A percentile compares a stretch with the other conserved stretches of the same genome.
phyloP scores from a whole-genome alignment of 1,284 basidiomycete species.

The Tremellales sp. region DNA sequence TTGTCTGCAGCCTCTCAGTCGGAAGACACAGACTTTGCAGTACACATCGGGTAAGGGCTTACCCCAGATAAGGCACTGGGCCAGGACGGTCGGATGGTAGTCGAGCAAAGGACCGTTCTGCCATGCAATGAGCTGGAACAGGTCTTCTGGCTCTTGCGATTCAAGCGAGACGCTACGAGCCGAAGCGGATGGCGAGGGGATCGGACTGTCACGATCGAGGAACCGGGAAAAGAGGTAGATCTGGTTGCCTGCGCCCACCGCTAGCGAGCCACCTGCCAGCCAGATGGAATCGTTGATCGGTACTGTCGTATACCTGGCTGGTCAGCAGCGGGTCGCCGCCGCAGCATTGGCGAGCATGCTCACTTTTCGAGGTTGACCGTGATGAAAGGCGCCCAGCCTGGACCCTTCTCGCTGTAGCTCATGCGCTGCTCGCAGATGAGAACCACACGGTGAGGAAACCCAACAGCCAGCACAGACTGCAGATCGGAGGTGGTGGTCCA shows the following conservation, averaged over 20 bases:
- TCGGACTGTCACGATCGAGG: conserved; percentile 44
- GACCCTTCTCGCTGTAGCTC: conserved; percentile 77
- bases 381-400: conserved; percentile 72
- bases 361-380: conserved; percentile 67
- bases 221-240: conserved; percentile 60
- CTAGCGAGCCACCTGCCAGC: conserved; percentile 71
- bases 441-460: conserved; percentile 69
- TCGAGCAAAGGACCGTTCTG: conserved; percentile 79
- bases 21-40: too few species aligned
- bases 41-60: conserved; percentile 23
- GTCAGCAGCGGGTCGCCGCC: not conserved
- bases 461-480: conserved; percentile 83
- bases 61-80: conserved; percentile 92
- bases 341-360: conserved; percentile 14
- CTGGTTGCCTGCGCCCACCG: conserved; percentile 64
- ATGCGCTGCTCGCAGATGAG: conserved; percentile 82
- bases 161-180: conserved; percentile 35
- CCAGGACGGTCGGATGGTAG: conserved; percentile 83
- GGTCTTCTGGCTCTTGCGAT: conserved; percentile 47
- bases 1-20: conserved; percentile 57
- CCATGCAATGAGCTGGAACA: conserved; percentile 76
- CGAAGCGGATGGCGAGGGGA: conserved; percentile 19
- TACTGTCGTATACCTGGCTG: conserved; percentile 64
- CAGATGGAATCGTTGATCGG: conserved; percentile 81
- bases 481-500: conserved; percentile 86